Percentiles rank a stretch among this genome's conserved stretches.
Conservation (phyloP, 805 yeast species). For the Yarrowia porcina region DNA sequence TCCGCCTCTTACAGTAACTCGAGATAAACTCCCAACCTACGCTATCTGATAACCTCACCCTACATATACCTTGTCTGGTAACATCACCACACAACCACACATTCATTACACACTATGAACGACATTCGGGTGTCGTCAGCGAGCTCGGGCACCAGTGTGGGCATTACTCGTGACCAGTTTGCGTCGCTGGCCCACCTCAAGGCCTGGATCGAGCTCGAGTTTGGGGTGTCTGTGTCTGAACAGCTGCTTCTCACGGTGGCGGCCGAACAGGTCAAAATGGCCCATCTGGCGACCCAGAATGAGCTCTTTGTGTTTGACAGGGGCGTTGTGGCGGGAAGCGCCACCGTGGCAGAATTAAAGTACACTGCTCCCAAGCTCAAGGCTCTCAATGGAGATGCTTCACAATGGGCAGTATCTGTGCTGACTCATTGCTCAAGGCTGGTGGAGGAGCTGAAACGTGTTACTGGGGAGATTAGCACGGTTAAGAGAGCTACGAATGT, state of each 20-base stretch:
- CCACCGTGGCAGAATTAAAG: background rate
- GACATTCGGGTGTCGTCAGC: background rate
- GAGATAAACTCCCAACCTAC: background rate
- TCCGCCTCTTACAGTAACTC: background rate
- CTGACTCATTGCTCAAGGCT: background rate
- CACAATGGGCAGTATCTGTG: background rate
- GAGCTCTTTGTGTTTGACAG: constrained; percentile 20
- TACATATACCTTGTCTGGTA: no score
- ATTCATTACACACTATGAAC: background rate
- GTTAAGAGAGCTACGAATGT: constrained; percentile 8
- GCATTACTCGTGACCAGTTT: constrained; percentile 10
- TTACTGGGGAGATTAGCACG: background rate
- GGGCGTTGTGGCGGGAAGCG: background rate
- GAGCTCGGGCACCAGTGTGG: background rate
- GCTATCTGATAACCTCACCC: constrained; percentile 6
- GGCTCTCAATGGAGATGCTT: no score
- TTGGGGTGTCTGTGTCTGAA: background rate
- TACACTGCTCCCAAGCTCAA: background rate
- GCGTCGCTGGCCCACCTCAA: constrained; percentile 8
- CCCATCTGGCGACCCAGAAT: background rate
- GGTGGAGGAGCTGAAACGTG: background rate
- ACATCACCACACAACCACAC: background rate
- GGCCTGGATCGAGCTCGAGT: constrained; percentile 21
- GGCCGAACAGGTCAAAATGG: constrained; percentile 11
- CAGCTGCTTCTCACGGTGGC: background rate